Evolutionary conservation across 495 filamentous ascomycete species (phyloP).

Genomic region (Aspergillus sparsus): DNA sequence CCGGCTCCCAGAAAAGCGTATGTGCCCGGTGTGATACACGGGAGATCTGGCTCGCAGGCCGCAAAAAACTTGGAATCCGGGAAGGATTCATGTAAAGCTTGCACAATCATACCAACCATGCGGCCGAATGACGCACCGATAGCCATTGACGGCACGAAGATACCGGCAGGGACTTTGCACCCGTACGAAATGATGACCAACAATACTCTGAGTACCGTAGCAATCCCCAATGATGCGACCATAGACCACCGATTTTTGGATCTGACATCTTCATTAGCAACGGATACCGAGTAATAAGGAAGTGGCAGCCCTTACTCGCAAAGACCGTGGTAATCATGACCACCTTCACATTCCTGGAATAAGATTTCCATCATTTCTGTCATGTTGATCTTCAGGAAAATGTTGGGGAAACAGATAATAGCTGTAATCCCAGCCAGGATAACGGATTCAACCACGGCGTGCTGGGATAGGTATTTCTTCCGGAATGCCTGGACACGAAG

Average conservation of each 20-base stretch:
- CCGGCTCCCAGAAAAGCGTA: constrained; percentile 94
- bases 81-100: constrained; percentile 81
- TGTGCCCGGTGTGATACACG: constrained; percentile 94
- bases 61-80: constrained; percentile 83
- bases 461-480: constrained; percentile 86
- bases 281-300: neutral
- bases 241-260: constrained; percentile 70
- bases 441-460: constrained; percentile 86
- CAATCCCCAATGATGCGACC: constrained; percentile 74
- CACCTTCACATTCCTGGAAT: constrained; percentile 92
- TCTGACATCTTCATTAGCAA: constrained; percentile 39
- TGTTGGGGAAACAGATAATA: constrained; percentile 92
- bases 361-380: constrained; percentile 98
- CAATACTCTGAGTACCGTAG: constrained; percentile 77
- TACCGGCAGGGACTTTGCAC: constrained; percentile 96
- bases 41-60: constrained; percentile 85
- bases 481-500: constrained; percentile 86
- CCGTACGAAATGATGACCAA: constrained; percentile 97
- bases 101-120: constrained; percentile 91
- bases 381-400: constrained; percentile 96
- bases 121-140: constrained; percentile 92
- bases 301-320: constrained; percentile 64
- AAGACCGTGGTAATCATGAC: constrained; percentile 86
- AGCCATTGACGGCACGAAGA: constrained; percentile 98
- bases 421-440: constrained; percentile 81